Conservation (phyloP, 352 stramenopile genomes). For the Pythium brachiatum region DNA sequence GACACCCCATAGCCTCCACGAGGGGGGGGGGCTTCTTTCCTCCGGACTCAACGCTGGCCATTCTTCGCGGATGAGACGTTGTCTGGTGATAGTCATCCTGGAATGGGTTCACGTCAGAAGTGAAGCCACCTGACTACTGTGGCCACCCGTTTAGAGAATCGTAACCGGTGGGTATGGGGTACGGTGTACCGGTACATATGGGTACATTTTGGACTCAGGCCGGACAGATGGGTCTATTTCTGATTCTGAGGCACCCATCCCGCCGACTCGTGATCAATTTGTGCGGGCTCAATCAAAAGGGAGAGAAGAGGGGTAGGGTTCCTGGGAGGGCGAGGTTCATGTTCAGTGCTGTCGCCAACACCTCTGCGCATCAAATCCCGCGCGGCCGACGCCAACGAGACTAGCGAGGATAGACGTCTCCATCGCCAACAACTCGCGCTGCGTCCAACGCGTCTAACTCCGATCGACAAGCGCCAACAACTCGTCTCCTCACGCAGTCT, state of each 20-base stretch:
- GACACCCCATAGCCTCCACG: too few relatives aligned
- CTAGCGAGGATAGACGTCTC: background rate
- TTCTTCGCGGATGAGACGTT: too few relatives aligned
- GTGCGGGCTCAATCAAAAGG: conserved; percentile 7
- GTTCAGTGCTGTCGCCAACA: conserved; percentile 14
- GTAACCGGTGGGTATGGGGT: background rate
- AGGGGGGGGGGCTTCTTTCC: too few relatives aligned
- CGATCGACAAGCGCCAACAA: background rate
- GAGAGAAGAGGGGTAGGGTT: conserved; percentile 18
- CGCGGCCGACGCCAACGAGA: conserved; percentile 3
- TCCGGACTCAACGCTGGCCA: too few relatives aligned
- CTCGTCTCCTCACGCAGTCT: background rate
- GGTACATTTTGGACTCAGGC: background rate
- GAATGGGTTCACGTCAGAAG: background rate
- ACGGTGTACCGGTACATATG: too few relatives aligned
- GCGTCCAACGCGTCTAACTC: background rate
- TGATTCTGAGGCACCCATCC: background rate
- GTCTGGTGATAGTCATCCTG: too few relatives aligned
- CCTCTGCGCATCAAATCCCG: conserved; percentile 13
- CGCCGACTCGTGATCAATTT: background rate
- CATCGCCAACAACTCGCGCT: background rate
- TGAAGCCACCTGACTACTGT: conserved; percentile 6
- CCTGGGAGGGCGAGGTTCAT: conserved; percentile 3
- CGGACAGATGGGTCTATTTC: background rate
- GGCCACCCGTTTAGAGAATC: background rate